Percentiles rank a stretch among this genome's conserved stretches.
Conservation (phyloP, 2,329 filamentous ascomycete species). For the Blastomyces gilchristii region DNA sequence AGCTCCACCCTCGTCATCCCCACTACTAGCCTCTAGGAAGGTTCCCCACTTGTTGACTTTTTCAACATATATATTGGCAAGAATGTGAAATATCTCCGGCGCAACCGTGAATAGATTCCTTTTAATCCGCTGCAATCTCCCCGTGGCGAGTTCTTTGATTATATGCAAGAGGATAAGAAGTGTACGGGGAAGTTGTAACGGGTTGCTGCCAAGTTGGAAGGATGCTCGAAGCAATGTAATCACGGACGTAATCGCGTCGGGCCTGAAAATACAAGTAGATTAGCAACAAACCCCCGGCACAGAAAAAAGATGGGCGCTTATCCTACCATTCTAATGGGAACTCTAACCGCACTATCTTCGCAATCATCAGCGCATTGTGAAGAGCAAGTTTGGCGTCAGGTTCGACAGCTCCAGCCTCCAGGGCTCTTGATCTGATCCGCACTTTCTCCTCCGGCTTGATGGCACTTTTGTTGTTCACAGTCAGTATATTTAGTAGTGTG, state of each 20-base stretch:
- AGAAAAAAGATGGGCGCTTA: not conserved
- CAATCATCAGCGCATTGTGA: constrained; percentile 77
- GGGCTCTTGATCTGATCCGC: constrained; percentile 61
- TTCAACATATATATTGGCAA: constrained; percentile 67
- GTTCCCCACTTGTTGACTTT: constrained; percentile 60
- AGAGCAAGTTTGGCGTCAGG: constrained; percentile 64
- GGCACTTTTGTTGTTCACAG: constrained; percentile 34
- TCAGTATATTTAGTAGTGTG: not conserved
- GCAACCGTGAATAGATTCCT: constrained; percentile 66
- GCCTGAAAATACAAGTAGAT: constrained; percentile 23
- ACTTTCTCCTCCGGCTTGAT: constrained; percentile 62
- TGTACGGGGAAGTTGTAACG: constrained; percentile 58
- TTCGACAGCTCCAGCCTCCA: constrained; percentile 69
- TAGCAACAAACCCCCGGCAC: not conserved
- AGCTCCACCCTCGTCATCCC: constrained; percentile 49
- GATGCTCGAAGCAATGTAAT: constrained; percentile 54
- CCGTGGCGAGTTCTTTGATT: constrained; percentile 81
- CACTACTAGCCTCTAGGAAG: constrained; percentile 48
- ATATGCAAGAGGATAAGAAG: constrained; percentile 73
- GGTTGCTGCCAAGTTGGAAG: constrained; percentile 44
- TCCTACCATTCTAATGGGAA: constrained; percentile 72
- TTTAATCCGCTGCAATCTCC: constrained; percentile 62
- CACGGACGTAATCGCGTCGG: constrained; percentile 43
- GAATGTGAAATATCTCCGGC: constrained; percentile 71
- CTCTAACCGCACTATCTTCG: constrained; percentile 82